Evolutionary conservation across 768 basidiomycete species (phyloP).

Genomic region (Suillus subluteus): DNA sequence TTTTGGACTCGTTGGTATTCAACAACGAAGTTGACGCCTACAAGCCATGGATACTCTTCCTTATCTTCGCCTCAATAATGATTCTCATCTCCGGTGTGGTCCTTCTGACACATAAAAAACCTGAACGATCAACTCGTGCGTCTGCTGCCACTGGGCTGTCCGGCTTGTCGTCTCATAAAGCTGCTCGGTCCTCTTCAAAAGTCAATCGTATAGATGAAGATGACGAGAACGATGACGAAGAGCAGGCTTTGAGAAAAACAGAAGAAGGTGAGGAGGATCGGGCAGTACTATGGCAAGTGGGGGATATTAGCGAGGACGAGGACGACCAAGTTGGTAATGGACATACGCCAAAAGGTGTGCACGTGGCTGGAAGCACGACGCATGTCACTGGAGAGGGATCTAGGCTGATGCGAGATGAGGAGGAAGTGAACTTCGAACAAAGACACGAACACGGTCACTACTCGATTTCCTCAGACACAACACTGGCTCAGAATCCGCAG

Average conservation of each 20-base stretch:
- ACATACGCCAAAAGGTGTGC: slow-evolving; percentile 23
- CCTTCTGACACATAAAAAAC: slow-evolving; percentile 92
- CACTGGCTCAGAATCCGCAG: slow-evolving; percentile 27
- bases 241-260: slow-evolving; percentile 37
- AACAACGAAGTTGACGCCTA: slow-evolving; percentile 88
- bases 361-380: slow-evolving; percentile 14
- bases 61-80: slow-evolving; percentile 85
- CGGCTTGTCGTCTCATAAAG: slow-evolving; percentile 19
- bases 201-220: slow-evolving; percentile 16
- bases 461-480: slow-evolving; percentile 43
- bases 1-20: slow-evolving; percentile 73
- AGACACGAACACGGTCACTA: slow-evolving; percentile 27
- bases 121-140: slow-evolving; percentile 48
- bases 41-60: slow-evolving; percentile 84
- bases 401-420: slow-evolving; percentile 43
- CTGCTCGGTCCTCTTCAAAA: slow-evolving; percentile 29
- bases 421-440: slow-evolving; percentile 39
- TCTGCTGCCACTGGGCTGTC: slow-evolving; percentile 33
- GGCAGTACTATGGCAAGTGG: slow-evolving; percentile 68
- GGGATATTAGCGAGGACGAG: slow-evolving; percentile 73
- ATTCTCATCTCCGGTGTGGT: slow-evolving; percentile 91
- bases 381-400: slow-evolving; percentile 43
- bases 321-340: slow-evolving; percentile 47
- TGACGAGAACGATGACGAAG: slow-evolving; percentile 41
- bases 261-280: slow-evolving; percentile 39